Percentiles rank a stretch among this genome's conserved stretches.
Conservation (phyloP, 805 yeast species). For the Saccharomycopsis selenospora region DNA sequence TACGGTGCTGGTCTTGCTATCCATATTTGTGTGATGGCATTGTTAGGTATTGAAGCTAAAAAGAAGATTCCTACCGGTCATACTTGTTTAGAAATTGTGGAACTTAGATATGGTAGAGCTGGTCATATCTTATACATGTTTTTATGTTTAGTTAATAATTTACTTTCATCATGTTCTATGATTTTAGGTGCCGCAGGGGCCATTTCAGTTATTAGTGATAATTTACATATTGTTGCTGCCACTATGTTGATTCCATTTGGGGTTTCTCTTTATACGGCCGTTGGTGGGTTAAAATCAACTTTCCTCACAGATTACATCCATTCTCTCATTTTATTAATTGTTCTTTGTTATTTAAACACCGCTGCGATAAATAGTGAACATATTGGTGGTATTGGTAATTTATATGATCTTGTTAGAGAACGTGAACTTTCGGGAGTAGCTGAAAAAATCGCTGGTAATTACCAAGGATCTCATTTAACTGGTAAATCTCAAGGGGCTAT, state of each 20-base stretch:
- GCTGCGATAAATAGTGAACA: conserved; percentile 25
- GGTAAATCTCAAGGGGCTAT: conserved; percentile 32
- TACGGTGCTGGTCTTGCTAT: conserved; percentile 29
- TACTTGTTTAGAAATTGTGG: conserved; percentile 31
- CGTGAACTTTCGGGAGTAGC: background rate
- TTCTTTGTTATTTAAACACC: conserved; percentile 27
- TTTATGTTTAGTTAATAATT: conserved; percentile 28
- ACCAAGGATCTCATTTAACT: conserved; percentile 31
- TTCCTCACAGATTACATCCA: conserved; percentile 25
- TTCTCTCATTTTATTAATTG: conserved; percentile 27
- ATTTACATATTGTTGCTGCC: conserved; percentile 24
- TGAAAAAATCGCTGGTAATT: conserved; percentile 27
- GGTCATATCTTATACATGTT: conserved; percentile 27
- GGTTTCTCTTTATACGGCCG: conserved; percentile 29
- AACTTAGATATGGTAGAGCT: conserved; percentile 29
- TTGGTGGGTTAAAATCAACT: conserved; percentile 34
- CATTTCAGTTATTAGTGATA: conserved; percentile 27
- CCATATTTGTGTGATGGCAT: conserved; percentile 28
- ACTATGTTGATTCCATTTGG: conserved; percentile 30
- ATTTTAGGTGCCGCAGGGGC: conserved; percentile 32
- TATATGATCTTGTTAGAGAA: conserved; percentile 24
- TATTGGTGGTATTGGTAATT: conserved; percentile 28
- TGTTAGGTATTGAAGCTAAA: conserved; percentile 29
- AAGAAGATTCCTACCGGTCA: conserved; percentile 32
- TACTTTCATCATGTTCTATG: conserved; percentile 29